Base-by-base conservation (phyloP, 1,284 basidiomycete genomes). In the Ustilago trichophora region DNA sequence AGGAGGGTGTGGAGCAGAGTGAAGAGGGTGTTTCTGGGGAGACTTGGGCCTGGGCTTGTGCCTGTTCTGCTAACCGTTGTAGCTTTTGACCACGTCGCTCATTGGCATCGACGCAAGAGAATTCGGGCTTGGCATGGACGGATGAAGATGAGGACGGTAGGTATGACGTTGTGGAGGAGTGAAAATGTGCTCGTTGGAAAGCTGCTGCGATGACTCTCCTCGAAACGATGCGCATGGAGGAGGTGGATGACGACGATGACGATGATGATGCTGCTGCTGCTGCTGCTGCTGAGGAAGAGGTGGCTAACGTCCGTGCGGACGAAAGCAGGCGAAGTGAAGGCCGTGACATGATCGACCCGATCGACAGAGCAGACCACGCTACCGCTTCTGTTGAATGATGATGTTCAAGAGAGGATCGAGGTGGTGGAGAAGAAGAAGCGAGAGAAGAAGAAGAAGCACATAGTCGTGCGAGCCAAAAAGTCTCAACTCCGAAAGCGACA, bases 51-150 rank as follows among this genome's bases (percentile, higher is more conserved):
- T 27, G 21, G 13, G 27, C 27, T 21, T 35, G 34, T 8, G 50
- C 45, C 25, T 54, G 36, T 4, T 54, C 33, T 0, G 49, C 51
- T n/a, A 78, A 57, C 13, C 69, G 44, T 9, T 64, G 44, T 6
- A 64, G 41, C 42, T 64, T 64, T n/a, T 67, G 62, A 13, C 69
- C 72, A 0, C 78, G 51, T 4, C 65, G 55, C 43, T 80, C 75
- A 50, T 80, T 75, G 22, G 76, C 73, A 44, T 80, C 78, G 6
- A 80, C 62, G 45, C 78, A 80, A 0, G 77, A 72, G 51, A 80
- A 74, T 16, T 74, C 58, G 12, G 68, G 48, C 22, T 25, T 41
- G 9, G 32, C 37, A 6, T 48, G n/a, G 22, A 43, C 38, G 6
- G 54, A 63, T 9, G 41, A 27, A 8, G 44, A 31, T 24, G 33